These are phyloP conservation scores for Hypericum androsaemum DNA, from an alignment of 345 rosid species.

Conservation along the genomic window DNA sequence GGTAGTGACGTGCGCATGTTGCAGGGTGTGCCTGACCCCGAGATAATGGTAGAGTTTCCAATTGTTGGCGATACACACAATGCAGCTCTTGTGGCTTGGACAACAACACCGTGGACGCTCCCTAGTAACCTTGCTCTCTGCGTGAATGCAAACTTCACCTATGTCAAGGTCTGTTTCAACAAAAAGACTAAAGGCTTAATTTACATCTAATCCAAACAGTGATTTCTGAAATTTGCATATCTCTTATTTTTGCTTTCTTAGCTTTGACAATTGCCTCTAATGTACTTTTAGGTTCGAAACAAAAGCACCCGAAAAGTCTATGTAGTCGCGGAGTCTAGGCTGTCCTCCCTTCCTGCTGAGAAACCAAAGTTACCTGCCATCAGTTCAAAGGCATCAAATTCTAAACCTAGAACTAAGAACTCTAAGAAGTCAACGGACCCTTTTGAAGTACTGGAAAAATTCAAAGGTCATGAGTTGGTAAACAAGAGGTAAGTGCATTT, in stretches of 20 bases:
- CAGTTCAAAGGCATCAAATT: slow-evolving; percentile 39
- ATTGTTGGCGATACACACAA: slow-evolving; percentile 65
- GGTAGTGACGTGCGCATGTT: slow-evolving; percentile 10
- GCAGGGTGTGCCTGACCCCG: slow-evolving; percentile 84
- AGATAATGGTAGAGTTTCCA: slow-evolving; percentile 70
- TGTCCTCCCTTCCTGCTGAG: slow-evolving; percentile 68
- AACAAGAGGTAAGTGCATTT: slow-evolving; percentile 58
- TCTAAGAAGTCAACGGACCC: slow-evolving; percentile 39
- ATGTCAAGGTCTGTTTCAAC: slow-evolving; percentile 48
- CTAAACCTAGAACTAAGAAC: slow-evolving; percentile 57
- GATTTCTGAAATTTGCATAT: no score
- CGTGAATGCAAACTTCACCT: slow-evolving; percentile 62
- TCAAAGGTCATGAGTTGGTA: slow-evolving; percentile 55
- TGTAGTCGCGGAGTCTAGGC: slow-evolving; percentile 76
- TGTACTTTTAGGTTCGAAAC: slow-evolving; percentile 47
- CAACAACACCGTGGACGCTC: slow-evolving; percentile 98
- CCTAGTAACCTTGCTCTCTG: slow-evolving; percentile 96
- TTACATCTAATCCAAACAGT: no score
- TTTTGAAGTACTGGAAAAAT: slow-evolving; percentile 55
- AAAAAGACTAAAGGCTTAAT: no score
- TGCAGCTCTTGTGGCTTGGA: slow-evolving; percentile 95
- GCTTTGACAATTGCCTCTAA: no score
- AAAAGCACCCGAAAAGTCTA: slow-evolving; percentile 59
- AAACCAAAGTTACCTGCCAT: slow-evolving; percentile 52
- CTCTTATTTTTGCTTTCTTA: no score